Conservation (phyloP, 2,329 filamentous ascomycete species). For the Calonectria pseudoreteaudii region DNA sequence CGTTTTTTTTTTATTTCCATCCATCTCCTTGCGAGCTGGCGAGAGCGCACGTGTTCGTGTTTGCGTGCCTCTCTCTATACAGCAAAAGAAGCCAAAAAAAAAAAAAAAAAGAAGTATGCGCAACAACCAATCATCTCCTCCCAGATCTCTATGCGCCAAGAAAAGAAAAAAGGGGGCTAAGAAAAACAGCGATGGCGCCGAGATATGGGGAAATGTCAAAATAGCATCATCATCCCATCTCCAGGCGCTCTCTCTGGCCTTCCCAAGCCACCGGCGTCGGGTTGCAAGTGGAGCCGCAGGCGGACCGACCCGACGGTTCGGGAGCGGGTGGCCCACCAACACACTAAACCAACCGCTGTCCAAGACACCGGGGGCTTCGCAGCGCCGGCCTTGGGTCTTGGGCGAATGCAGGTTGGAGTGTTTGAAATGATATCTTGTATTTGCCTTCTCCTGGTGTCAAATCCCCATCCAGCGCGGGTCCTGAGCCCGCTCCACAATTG, state of each 20-base stretch:
- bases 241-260: neutral
- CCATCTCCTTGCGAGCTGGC: neutral
- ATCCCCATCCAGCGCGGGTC: too few species aligned
- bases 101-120: neutral
- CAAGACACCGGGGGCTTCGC: neutral
- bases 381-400: neutral
- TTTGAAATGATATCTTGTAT: neutral
- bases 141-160: neutral
- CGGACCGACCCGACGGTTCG: constrained; percentile 6
- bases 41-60: neutral
- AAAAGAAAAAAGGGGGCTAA: neutral
- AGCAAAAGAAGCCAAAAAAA: neutral
- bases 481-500: neutral
- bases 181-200: neutral
- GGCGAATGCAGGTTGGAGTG: neutral
- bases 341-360: constrained; percentile 5
- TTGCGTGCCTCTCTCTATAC: neutral
- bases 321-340: constrained; percentile 8
- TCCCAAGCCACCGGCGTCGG: constrained; percentile 2
- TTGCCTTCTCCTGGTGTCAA: neutral
- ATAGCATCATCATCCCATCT: constrained; percentile 6
- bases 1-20: neutral
- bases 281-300: constrained; percentile 2
- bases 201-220: neutral
- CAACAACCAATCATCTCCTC: neutral